Base-by-base conservation (phyloP, 805 yeast genomes). In the Starmerella davenportii region DNA sequence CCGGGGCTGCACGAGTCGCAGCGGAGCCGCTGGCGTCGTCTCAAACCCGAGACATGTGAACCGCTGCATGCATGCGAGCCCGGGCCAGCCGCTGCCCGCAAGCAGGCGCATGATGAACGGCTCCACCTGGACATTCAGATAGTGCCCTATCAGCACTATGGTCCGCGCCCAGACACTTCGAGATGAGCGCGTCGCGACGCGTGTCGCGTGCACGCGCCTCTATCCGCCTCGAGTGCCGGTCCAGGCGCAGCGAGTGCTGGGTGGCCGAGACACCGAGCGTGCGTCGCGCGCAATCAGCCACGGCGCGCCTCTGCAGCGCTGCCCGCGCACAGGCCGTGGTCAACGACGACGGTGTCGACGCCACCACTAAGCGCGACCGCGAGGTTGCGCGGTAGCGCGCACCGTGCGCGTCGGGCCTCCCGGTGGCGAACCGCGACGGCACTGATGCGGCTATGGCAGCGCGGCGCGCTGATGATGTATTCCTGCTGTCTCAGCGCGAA, bases 341-440 rank as follows among this genome's bases (percentile, higher is more conserved):
- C 77, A 0, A 79, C 68, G 0, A 85, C 75, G 28, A 76, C 73
- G 1, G 90, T 79, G 52, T 79, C 92, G 0, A 76, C 82, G 1
- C 92, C 92, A 1, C 93, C 93, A 14, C 82, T 74, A 1, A 79
- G 65, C 0, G 84, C 82, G 16, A 79, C 54, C 4, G 63, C 70
- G 0, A 71, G 41, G 21, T 43, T 51, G 1, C 29, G n/a, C 1
- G 48, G 48, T 4, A 46, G 32, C 5, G 31, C 13, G 31, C 11
- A 13, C 49, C 49, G 30, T 45, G 27, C 4, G 42, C 30, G 11
- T 36, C 25, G 13, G 34, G 30, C 36, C 46, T 21, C 2, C 23
- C 27, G 2, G 23, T 30, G 16, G 38, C 40, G 33, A 39, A 40
- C 24, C 20, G 30, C n/a, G n/a, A n/a, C n/a, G n/a, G n/a, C n/a